Percentiles rank a stretch among this genome's conserved stretches.
phyloP scores from a whole-genome alignment of 495 filamentous ascomycete species.

The Neurospora sp. region DNA sequence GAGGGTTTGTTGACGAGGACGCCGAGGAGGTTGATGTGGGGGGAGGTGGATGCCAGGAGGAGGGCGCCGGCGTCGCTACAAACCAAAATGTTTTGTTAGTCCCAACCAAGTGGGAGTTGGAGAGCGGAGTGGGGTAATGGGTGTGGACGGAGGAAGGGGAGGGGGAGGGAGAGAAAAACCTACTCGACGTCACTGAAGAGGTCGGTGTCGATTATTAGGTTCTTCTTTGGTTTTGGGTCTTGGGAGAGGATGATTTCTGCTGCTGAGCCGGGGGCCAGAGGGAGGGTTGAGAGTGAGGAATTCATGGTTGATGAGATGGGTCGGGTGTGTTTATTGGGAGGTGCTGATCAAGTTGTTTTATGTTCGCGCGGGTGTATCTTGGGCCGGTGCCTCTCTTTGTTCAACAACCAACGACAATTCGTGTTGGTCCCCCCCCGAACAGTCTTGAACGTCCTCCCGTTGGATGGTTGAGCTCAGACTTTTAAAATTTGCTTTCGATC shows the following conservation, averaged over 20 bases:
- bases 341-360: neutral
- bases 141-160: neutral
- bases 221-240: constrained; percentile 2
- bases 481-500: neutral
- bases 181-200: constrained; percentile 36
- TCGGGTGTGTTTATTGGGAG: neutral
- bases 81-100: neutral
- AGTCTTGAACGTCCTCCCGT: neutral
- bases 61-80: constrained; percentile 27
- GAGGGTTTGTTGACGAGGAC: constrained; percentile 36
- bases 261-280: neutral
- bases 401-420: neutral
- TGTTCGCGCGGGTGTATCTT: neutral
- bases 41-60: constrained; percentile 24
- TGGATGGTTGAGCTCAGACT: neutral
- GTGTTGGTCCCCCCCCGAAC: neutral
- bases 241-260: neutral
- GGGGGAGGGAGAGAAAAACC: neutral
- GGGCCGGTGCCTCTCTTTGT: neutral
- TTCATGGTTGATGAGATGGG: neutral
- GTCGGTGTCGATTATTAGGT: constrained; percentile 32
- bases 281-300: neutral
- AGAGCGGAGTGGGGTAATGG: neutral
- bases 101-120: neutral
- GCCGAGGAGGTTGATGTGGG: constrained; percentile 25